Percentiles rank a stretch among this genome's conserved stretches.
Conservation (phyloP, 352 stramenopile genomes). For the Phytophthora hibernalis region DNA sequence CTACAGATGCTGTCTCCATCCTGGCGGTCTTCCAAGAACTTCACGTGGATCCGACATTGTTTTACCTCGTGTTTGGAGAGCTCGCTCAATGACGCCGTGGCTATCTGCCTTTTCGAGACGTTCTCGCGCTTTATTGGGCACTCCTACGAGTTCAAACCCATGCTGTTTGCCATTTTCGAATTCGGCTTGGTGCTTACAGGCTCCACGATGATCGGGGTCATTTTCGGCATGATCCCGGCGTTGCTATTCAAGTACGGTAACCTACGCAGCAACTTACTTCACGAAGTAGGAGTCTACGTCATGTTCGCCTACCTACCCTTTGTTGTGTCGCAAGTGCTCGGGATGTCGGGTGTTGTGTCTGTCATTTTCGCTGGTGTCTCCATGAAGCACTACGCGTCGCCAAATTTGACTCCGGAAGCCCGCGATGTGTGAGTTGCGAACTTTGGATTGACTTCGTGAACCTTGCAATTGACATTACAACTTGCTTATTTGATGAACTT, state of each 20-base stretch:
- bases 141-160: slow-evolving; percentile 80
- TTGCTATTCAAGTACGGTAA: slow-evolving; percentile 93
- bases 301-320: slow-evolving; percentile 91
- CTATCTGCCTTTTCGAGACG: slow-evolving; percentile 94
- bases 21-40: slow-evolving; percentile 93
- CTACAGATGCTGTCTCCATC: slow-evolving; percentile 94
- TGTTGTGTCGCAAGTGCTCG: slow-evolving; percentile 70
- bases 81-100: slow-evolving; percentile 95
- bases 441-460: not conserved
- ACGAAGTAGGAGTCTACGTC: slow-evolving; percentile 90
- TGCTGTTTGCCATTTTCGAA: slow-evolving; percentile 86
- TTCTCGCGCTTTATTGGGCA: slow-evolving; percentile 93
- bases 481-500: slow-evolving; percentile 9
- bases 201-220: slow-evolving; percentile 89
- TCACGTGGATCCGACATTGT: slow-evolving; percentile 91
- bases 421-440: slow-evolving; percentile 72
- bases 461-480: not conserved
- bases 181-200: slow-evolving; percentile 91
- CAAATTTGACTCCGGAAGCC: slow-evolving; percentile 85
- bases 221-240: slow-evolving; percentile 84
- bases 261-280: slow-evolving; percentile 82
- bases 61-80: slow-evolving; percentile 96
- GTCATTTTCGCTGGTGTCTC: slow-evolving; percentile 95
- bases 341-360: slow-evolving; percentile 93
- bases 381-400: slow-evolving; percentile 91